phyloP scores from a whole-genome alignment of 805 yeast species.

The Sugiyamaella chiloensis region DNA sequence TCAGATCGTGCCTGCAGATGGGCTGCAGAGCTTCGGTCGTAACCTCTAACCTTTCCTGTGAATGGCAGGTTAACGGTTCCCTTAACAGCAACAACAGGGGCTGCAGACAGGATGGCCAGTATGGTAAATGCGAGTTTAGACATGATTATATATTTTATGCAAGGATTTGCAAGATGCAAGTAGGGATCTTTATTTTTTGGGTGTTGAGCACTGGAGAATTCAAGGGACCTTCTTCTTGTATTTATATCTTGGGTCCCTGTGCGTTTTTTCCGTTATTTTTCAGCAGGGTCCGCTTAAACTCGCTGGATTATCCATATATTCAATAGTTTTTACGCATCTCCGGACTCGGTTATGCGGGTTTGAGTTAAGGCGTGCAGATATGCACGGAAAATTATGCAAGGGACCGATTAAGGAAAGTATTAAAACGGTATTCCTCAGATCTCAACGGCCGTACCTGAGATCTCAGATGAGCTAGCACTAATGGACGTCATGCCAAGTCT shows the following conservation, averaged over 20 bases:
- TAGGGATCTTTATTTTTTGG: background rate
- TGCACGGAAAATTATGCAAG: constrained; percentile 2
- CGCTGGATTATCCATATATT: background rate
- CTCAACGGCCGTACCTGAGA: constrained; percentile 1
- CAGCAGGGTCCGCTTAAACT: background rate
- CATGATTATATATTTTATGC: background rate
- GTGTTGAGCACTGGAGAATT: background rate
- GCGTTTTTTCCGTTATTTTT: background rate
- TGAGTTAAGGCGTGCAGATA: constrained; percentile 3
- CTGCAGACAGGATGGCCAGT: background rate
- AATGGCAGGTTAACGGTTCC: background rate
- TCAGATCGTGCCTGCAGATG: background rate
- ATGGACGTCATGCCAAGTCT: background rate
- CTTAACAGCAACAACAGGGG: background rate
- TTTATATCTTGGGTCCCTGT: background rate
- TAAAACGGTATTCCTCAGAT: background rate
- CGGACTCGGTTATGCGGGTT: background rate
- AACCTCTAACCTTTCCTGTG: background rate
- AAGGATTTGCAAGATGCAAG: background rate
- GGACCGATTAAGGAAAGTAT: background rate
- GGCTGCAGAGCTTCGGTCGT: background rate
- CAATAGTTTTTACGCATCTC: background rate
- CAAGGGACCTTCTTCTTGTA: background rate
- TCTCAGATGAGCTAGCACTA: background rate
- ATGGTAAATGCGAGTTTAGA: background rate